Base-by-base conservation (phyloP, 306 rosid genomes). In the Vigna unguiculata region DNA sequence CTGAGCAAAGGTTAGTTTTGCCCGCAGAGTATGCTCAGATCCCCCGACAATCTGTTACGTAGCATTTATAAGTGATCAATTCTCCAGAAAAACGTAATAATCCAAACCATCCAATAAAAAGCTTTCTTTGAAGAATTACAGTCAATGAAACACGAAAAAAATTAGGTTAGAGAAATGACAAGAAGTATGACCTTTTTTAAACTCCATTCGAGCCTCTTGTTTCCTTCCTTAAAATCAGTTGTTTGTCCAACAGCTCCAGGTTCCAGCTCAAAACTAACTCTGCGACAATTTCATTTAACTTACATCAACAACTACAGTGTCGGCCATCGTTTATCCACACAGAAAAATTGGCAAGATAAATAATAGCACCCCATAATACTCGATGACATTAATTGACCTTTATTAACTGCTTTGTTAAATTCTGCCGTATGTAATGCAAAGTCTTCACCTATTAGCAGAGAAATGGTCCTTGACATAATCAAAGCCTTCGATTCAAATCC, bases 231-330 rank as follows among this genome's bases (percentile, higher is more conserved):
- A 84, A 92, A 92, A 85, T 92, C 95, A 64, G 90, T 86, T 49
- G 90, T 82, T 66, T 92, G 97, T 75, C 95, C 95, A 79, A 71
- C 68, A 65, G 91, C 90, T 71, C 93, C 91, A 68, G 91, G 81
- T 79, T 92, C 97, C 87, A 88, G 80, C 86, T 88, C 97, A 87
- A 88, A 92, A 85, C 93, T 92, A 66, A 90, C 89, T 80, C 93
- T 91, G 89, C 73, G 68, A 85, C 67, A 81, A 78, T 65, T 80
- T 64, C 82, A 78, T 64, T 47, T 11, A 63, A 69, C 45, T 78
- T 49, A 75, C 49, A 66, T 68, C 38, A 78, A 82, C 59, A 32
- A 71, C 68, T 19, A 43, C 7, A 47, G 72, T 15, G 43, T 63
- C 32, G 17, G 53, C 40, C 13, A 81, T 48, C 25, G 70, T 60